Percentiles rank a stretch among this genome's conserved stretches.
Conservation (phyloP, 202 grass and related monocot genomes). For the Hordeum pubiflorum region DNA sequence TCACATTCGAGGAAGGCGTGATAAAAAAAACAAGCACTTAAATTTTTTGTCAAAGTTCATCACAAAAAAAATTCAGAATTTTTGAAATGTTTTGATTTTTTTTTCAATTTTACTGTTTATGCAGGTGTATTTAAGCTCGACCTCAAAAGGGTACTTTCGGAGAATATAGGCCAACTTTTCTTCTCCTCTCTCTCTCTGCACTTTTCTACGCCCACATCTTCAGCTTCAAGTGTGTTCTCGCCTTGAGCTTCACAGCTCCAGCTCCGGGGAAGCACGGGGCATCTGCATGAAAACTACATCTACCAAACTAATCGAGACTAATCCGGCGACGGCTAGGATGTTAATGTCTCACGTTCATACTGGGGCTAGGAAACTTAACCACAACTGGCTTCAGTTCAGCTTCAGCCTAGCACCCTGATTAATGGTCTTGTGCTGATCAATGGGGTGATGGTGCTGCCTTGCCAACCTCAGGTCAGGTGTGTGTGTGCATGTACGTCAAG, state of each 20-base stretch:
- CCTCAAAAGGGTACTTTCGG: too few species aligned
- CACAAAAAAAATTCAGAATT: too few species aligned
- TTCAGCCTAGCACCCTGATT: not conserved
- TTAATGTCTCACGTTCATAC: not conserved
- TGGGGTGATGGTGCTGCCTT: not conserved
- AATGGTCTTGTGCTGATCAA: not conserved
- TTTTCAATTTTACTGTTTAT: too few species aligned
- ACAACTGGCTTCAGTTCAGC: not conserved
- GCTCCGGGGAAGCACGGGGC: not conserved
- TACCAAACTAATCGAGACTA: not conserved
- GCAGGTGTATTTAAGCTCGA: too few species aligned
- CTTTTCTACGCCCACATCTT: not conserved
- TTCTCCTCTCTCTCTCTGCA: not conserved
- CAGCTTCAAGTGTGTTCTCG: not conserved
- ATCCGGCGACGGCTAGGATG: not conserved
- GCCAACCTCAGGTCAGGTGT: not conserved
- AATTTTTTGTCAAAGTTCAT: too few species aligned
- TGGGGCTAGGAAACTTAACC: not conserved
- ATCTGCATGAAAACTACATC: conserved; percentile 14
- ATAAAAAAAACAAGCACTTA: too few species aligned
- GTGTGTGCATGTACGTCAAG: not conserved
- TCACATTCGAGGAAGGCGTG: too few species aligned
- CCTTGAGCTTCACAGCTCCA: not conserved
- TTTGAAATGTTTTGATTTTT: too few species aligned
- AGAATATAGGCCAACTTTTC: not conserved